These are phyloP conservation scores for Gnomoniopsis smithogilvyi DNA, from an alignment of 2,329 filamentous ascomycete species.

Conservation along the genomic window DNA sequence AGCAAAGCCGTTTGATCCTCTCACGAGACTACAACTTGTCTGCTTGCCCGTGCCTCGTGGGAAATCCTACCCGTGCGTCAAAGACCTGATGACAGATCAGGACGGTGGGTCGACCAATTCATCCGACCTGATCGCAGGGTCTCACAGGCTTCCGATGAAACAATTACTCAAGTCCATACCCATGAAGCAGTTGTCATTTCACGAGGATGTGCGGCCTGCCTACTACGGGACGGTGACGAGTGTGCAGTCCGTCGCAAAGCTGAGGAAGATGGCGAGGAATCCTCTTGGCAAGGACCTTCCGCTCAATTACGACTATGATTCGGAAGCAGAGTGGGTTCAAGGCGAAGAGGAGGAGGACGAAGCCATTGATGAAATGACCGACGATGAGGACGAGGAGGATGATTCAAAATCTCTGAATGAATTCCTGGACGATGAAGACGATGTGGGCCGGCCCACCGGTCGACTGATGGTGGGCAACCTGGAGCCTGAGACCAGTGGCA, in stretches of 20 bases:
- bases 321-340: conserved; percentile 80
- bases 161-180: conserved; percentile 50
- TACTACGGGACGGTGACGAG: conserved; percentile 74
- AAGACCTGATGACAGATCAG: conserved; percentile 56
- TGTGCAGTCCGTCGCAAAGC: conserved; percentile 47
- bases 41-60: conserved; percentile 47
- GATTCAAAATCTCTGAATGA: conserved; percentile 85
- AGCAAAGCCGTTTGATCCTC: conserved; percentile 39
- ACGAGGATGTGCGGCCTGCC: conserved; percentile 63
- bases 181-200: conserved; percentile 61
- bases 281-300: conserved; percentile 53
- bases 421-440: conserved; percentile 86
- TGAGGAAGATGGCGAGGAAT: conserved; percentile 50
- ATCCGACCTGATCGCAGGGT: conserved; percentile 36
- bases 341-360: conserved; percentile 70
- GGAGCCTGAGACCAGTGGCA: conserved; percentile 72
- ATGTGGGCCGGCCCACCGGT: conserved; percentile 57
- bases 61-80: conserved; percentile 49
- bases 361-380: conserved; percentile 54
- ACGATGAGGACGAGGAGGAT: conserved; percentile 65
- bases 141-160: conserved; percentile 35
- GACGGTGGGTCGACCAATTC: conserved; percentile 35
- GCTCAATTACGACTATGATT: conserved; percentile 80
- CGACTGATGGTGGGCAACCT: conserved; percentile 34
- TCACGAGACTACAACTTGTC: conserved; percentile 37